A percentile compares a stretch with the other conserved stretches of the same genome.
These are phyloP conservation scores for Bipolaris bicolor DNA, from an alignment of 2,329 filamentous ascomycete genomes.

Conservation along the genomic window DNA sequence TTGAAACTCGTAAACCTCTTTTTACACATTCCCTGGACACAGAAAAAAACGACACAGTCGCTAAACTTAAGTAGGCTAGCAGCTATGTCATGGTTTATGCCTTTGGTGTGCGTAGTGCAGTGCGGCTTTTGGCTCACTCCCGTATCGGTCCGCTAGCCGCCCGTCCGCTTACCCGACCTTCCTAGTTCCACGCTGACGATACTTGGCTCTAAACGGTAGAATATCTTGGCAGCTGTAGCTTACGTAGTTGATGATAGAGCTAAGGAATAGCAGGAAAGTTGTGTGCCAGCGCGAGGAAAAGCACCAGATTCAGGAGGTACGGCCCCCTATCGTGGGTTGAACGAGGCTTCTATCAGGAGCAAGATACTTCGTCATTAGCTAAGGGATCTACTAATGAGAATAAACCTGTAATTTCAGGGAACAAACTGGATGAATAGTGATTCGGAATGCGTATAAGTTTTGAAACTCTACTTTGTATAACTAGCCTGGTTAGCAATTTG, in stretches of 20 bases:
- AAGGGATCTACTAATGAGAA: not conserved
- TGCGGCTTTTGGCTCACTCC: too few relatives aligned
- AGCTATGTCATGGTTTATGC: too few relatives aligned
- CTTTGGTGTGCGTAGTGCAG: too few relatives aligned
- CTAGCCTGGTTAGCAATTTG: not conserved
- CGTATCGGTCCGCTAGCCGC: too few relatives aligned
- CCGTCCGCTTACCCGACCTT: too few relatives aligned
- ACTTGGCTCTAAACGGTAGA: too few relatives aligned
- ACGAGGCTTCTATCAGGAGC: not conserved
- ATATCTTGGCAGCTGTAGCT: not conserved
- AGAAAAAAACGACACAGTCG: too few relatives aligned
- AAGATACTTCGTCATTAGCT: not conserved
- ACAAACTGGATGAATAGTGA: not conserved
- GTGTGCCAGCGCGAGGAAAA: not conserved
- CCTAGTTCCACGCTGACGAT: too few relatives aligned
- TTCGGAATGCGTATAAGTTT: not conserved
- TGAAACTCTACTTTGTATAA: not conserved
- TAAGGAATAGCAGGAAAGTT: not conserved
- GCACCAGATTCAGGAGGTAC: not conserved
- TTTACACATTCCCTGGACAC: too few relatives aligned
- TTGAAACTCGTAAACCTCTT: too few relatives aligned
- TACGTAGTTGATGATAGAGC: not conserved
- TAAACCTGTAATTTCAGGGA: not conserved
- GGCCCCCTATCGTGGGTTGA: too few relatives aligned
- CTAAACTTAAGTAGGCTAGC: too few relatives aligned